Percentiles rank a stretch among this genome's conserved stretches.
phyloP scores from a whole-genome alignment of 176 grass and related monocot species.

The Guadua angustifolia region DNA sequence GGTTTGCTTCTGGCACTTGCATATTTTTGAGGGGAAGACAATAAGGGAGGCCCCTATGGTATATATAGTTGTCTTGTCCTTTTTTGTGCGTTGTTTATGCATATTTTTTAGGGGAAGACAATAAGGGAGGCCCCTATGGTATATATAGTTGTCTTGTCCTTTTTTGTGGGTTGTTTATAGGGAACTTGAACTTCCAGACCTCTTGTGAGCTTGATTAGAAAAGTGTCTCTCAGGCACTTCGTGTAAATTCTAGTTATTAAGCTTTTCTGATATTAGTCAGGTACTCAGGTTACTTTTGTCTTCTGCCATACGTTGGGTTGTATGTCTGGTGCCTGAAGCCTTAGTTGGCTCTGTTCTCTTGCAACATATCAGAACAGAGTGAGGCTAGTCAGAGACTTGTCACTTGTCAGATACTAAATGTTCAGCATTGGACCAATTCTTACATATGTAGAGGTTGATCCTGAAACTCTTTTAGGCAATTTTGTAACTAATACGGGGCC shows the following conservation, averaged over 20 bases:
- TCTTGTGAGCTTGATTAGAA: conserved; percentile 6
- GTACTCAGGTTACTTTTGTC: not conserved
- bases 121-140: too few species aligned
- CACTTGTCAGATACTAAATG: not conserved
- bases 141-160: not conserved
- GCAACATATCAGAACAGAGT: not conserved
- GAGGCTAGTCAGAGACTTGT: not conserved
- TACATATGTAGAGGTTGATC: conserved; percentile 6
- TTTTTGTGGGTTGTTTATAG: conserved; percentile 14
- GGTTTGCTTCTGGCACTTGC: not conserved
- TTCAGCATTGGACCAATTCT: not conserved
- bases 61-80: not conserved
- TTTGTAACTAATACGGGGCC: not conserved
- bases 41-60: too few species aligned
- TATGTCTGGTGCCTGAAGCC: not conserved
- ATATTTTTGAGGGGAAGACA: not conserved
- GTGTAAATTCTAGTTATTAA: conserved; percentile 5
- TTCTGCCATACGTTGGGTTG: conserved; percentile 19
- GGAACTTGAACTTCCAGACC: too few species aligned
- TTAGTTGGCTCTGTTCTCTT: not conserved
- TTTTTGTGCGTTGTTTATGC: conserved; percentile 14
- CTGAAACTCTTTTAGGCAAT: conserved; percentile 7
- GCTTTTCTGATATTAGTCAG: not conserved
- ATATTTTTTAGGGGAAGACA: not conserved
- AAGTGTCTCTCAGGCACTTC: not conserved